Evolutionary conservation across 306 rosid species (phyloP), one percentile per base, ranked within the genome.

Genomic region (Heteromeles arbutifolia): DNA sequence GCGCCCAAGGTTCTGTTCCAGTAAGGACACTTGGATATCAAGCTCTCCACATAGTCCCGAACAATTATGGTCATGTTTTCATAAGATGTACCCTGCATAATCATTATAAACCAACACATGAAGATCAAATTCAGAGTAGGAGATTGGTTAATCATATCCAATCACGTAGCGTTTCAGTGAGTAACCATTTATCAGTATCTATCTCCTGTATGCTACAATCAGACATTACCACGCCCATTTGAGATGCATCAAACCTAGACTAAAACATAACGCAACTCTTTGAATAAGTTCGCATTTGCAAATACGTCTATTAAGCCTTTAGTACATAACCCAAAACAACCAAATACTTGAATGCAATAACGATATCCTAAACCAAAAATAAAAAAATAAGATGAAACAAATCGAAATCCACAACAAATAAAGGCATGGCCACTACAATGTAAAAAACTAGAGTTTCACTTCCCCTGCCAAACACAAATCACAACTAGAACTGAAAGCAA

Each of bases 1-100:
- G 96, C 92, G 28, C 99, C 99, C 88, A 95, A 83, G 73, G 99
- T 95, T 86, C 96, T 81, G 82, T 95, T 95, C 99, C 99, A 95
- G 86, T 95, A 95, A 69, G 99, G 99, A 88, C 92, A 95, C 85
- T 95, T 95, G 86, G 85, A 70, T 26, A 92, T 95, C 82, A 95
- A 89, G 81, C 92, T 41, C 79, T 89, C 96, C 85, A 95, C 92
- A 68, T 95, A 95, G 78, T 89, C 84, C 81, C 84, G 96, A 70
- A 92, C 97, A 78, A 95, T 92, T 43, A 92, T 79, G 10, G 99
- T 95, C 99, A 95, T 95, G 79, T 95, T 90, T 37, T 90, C 97
- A 79, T 95, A 95, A 66, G 93, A 80, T 37, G 99, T 92, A 11
- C 93, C 97, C 99, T 95, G 93, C 90, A 85, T 74, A 80, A 72